Base-by-base conservation (phyloP, 164 flowering plant genomes). In the Paratinospora sagittata region DNA sequence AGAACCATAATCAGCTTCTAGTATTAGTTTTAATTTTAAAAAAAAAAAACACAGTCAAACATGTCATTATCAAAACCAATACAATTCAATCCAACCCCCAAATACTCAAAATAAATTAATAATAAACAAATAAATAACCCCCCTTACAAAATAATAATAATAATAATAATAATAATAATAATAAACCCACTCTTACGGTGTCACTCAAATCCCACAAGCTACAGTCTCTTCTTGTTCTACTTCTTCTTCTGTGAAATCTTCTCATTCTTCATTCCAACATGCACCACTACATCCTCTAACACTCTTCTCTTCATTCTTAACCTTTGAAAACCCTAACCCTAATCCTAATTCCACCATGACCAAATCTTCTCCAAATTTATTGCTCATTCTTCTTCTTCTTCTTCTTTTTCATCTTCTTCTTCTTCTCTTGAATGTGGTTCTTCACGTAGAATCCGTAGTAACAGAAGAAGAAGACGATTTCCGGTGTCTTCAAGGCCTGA, bases 391-490 rank as follows among this genome's bases (percentile, higher is more conserved):
- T 66, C 6, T 37, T n/a, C 27, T 21, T 16, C 8, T 27, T 6
- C 66, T 10, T n/a, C 37, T 1, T 23, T 12, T 1, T 33, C 16
- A 39, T 55, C 26, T 37, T 61, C 73, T 69, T 83, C 63, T 69
- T 41, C 26, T 37, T 11, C 52, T 66, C 52, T 21, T 55, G 10
- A 52, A 52, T 52, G 58, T 17, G 8, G 24, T 8, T 66, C 21
- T 63, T 68, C 72, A 26, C 36, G 8, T 23, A 34, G 36, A 26
- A 14, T 27, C 27, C 7, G 21, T 21, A 23, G 24, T 23, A 17
- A 55, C 24, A 3, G 61, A 55, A 16, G 37, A 58, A 9, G 85
- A 85, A 62, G 85, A 81, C 69, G 85, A 81, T 52, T 70, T 79
- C 16, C 24, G n/a, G 19, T 83, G 85, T 58, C 63, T 83, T 7